Base-by-base conservation (phyloP, 176 grass and related monocot genomes). In the Dendrocalamus sinicus region DNA sequence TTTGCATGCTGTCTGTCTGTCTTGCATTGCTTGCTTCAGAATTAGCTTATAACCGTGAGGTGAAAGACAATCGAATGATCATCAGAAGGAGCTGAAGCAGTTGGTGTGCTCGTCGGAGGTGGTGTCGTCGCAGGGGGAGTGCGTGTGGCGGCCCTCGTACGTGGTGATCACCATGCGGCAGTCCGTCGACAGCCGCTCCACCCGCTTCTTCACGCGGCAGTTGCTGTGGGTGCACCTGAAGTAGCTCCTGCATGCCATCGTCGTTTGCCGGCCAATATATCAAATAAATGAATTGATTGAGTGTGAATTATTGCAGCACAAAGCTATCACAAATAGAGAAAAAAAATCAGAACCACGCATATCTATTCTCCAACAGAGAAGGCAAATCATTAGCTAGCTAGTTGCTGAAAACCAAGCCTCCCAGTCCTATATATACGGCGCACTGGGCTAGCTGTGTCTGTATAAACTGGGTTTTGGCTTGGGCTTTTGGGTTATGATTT, bases 111-210 rank as follows among this genome's bases (percentile, higher is more conserved):
- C 95, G 35, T 60, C 85, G 79, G 95, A 91, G 80, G 88, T 58
- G 14, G 76, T 78, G 78, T 93, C 91, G 32, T 95, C 95, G 76
- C 87, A 93, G 47, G 95, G 95, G 59, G 91, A 81, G 86, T 98
- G 95, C 70, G 93, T 98, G 83, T 98, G 95, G 32, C 95, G 89
- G 51, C 95, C 95, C 76, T 98, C 95, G 64, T 98, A 98, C 14
- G 95, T 98, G 28, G 95, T 98, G 83, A 98, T 98, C 72, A 98
- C 95, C 95, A 98, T 98, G 53, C 91, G 91, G 77, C 93, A 93
- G 83, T 98, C 95, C 58, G 91, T 94, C 23, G 95, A 98, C 80
- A 98, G 85, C 62, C 95, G 85, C 72, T 98, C 95, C 23, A 98
- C 95, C 24, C 95, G 87, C 57, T 98, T 98, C 91, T 98, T 98